phyloP scores from a whole-genome alignment of 495 filamentous ascomycete species.

The Penicillium parvum region DNA sequence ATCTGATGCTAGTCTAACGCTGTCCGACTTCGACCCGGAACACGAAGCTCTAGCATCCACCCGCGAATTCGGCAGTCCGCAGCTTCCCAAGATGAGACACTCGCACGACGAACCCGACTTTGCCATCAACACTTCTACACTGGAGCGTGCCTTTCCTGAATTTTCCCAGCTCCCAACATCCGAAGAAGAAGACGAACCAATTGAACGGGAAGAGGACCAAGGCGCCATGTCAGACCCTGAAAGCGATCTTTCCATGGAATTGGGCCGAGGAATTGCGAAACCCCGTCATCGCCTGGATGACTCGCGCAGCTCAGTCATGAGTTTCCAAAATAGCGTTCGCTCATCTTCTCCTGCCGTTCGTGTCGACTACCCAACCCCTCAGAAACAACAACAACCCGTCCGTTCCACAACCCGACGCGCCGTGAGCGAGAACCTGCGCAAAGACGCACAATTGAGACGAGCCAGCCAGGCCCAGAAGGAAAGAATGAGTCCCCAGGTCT shows the following conservation, averaged over 20 bases:
- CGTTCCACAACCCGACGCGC: slow-evolving; percentile 27
- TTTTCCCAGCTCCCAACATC: slow-evolving; percentile 46
- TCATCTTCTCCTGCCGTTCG: slow-evolving; percentile 45
- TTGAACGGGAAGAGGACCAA: neutral
- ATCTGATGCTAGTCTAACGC: slow-evolving; percentile 31
- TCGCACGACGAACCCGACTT: slow-evolving; percentile 38
- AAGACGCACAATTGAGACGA: slow-evolving; percentile 42
- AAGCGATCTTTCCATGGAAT: slow-evolving; percentile 40
- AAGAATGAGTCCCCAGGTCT: slow-evolving; percentile 35
- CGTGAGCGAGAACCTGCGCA: slow-evolving; percentile 40
- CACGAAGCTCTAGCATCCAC: slow-evolving; percentile 50
- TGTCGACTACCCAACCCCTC: slow-evolving; percentile 45
- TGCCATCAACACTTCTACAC: slow-evolving; percentile 58
- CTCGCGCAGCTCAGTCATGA: slow-evolving; percentile 43
- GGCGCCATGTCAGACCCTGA: slow-evolving; percentile 32
- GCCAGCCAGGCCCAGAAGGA: slow-evolving; percentile 46
- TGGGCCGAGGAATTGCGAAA: slow-evolving; percentile 40
- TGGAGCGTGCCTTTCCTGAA: slow-evolving; percentile 60
- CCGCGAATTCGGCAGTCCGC: slow-evolving; percentile 39
- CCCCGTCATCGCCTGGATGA: slow-evolving; percentile 35
- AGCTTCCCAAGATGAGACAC: slow-evolving; percentile 34
- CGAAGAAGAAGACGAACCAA: slow-evolving; percentile 28
- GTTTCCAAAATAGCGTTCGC: slow-evolving; percentile 44
- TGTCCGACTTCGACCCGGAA: slow-evolving; percentile 50
- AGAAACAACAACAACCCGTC: slow-evolving; percentile 23